Conservation (phyloP, 2,329 filamentous ascomycete species). For the Emergomyces pasteurianus region DNA sequence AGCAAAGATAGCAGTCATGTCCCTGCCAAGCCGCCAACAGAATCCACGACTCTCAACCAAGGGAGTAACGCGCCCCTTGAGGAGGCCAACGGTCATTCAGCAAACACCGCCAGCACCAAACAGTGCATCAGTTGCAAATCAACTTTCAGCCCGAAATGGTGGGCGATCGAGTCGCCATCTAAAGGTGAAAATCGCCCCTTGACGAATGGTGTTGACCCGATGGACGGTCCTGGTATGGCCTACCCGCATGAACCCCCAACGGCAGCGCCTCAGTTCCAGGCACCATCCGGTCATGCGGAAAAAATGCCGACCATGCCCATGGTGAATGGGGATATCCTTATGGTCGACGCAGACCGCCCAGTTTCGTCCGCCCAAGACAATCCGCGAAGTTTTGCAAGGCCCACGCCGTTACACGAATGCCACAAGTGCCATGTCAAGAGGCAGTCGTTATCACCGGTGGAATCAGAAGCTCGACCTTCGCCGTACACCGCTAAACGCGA, state of each 20-base stretch:
- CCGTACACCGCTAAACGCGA: constrained; percentile 22
- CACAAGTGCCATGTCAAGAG: constrained; percentile 56
- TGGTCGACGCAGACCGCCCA: constrained; percentile 5
- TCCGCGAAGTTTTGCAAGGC: not conserved
- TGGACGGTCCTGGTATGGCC: constrained; percentile 7
- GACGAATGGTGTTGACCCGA: constrained; percentile 22
- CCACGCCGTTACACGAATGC: constrained; percentile 48
- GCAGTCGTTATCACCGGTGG: constrained; percentile 19
- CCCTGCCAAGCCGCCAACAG: constrained; percentile 7
- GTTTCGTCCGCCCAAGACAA: constrained; percentile 10
- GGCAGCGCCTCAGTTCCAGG: constrained; percentile 14
- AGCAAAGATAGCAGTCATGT: constrained; percentile 13
- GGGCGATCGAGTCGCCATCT: constrained; percentile 43
- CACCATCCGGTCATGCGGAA: not conserved
- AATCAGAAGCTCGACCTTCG: constrained; percentile 18
- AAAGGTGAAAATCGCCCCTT: constrained; percentile 31
- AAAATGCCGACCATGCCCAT: not conserved
- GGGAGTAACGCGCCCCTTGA: constrained; percentile 10
- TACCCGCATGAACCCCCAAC: not conserved
- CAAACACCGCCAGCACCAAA: constrained; percentile 10
- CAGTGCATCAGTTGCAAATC: constrained; percentile 31
- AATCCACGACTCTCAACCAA: constrained; percentile 9
- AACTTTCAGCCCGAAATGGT: constrained; percentile 45
- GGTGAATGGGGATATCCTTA: constrained; percentile 2
- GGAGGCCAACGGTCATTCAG: constrained; percentile 20